Evolutionary conservation across 2,329 filamentous ascomycete genomes (phyloP).

Genomic region (Tothia fuscella): DNA sequence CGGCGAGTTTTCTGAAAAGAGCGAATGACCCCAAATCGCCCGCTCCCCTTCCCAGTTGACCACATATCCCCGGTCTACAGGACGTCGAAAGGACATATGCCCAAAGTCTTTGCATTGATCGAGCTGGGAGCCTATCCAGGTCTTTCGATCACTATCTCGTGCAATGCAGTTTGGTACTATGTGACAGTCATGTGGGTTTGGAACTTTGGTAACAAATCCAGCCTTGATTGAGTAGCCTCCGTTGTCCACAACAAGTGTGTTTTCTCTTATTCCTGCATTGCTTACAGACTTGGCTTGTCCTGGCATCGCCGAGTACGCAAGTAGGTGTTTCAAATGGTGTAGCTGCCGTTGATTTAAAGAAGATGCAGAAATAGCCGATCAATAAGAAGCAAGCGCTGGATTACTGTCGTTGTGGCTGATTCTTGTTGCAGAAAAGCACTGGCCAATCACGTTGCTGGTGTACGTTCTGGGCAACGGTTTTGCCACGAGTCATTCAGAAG

Average conservation of each 20-base stretch:
- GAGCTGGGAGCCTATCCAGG: constrained; percentile 70
- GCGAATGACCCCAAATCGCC: constrained; percentile 87
- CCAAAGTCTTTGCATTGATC: constrained; percentile 76
- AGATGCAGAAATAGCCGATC: no score
- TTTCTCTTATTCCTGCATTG: constrained; percentile 7
- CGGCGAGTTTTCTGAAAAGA: constrained; percentile 59
- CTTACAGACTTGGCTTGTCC: constrained; percentile 3
- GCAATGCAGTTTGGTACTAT: constrained; percentile 83
- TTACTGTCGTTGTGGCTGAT: no score
- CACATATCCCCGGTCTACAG: constrained; percentile 87
- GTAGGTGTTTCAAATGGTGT: neutral
- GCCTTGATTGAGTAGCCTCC: constrained; percentile 87
- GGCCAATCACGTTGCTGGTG: no score
- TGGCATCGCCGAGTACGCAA: neutral
- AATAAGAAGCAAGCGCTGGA: no score
- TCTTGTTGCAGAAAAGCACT: no score
- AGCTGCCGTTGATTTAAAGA: neutral
- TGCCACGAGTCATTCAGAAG: no score
- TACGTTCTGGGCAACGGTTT: no score
- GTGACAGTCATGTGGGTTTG: constrained; percentile 42
- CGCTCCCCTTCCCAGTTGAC: constrained; percentile 96
- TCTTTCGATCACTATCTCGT: constrained; percentile 62
- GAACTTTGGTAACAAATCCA: constrained; percentile 46
- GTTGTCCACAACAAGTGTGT: constrained; percentile 83
- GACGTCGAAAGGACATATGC: constrained; percentile 74